A percentile compares a stretch with the other conserved stretches of the same genome.
Conservation (phyloP, 2,329 filamentous ascomycete genomes). For the Kalmusia sp. region DNA sequence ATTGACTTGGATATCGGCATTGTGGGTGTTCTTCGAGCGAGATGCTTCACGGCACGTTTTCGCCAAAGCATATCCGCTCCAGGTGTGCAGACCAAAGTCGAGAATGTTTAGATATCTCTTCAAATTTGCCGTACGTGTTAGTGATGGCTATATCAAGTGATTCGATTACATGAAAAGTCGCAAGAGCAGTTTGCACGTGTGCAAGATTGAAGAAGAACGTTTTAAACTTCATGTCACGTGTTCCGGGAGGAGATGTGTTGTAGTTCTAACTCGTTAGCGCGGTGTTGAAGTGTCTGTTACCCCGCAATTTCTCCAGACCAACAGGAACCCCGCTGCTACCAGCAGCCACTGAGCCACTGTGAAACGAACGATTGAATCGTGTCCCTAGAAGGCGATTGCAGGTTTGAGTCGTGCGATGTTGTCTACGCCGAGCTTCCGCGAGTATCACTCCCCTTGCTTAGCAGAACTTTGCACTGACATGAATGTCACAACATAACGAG, state of each 20-base stretch:
- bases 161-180: neutral
- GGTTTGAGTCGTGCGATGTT: neutral
- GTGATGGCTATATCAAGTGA: too few relatives aligned
- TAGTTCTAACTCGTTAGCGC: constrained; percentile 22
- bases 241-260: constrained; percentile 8
- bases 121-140: neutral
- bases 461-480: too few relatives aligned
- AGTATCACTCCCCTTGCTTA: too few relatives aligned
- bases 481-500: too few relatives aligned
- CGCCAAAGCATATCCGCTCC: constrained; percentile 35
- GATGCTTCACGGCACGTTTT: constrained; percentile 20
- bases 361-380: constrained; percentile 12
- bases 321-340: constrained; percentile 15
- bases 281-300: constrained; percentile 16
- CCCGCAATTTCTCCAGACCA: constrained; percentile 19
- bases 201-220: neutral
- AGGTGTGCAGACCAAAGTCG: constrained; percentile 30
- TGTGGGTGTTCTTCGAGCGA: neutral
- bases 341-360: neutral
- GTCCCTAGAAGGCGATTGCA: neutral
- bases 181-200: constrained; percentile 4
- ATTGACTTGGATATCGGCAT: constrained; percentile 10
- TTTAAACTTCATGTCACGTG: constrained; percentile 22
- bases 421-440: too few relatives aligned
- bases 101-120: neutral